phyloP scores from a whole-genome alignment of 2,329 filamentous ascomycete species.

The Cercospora sojina region DNA sequence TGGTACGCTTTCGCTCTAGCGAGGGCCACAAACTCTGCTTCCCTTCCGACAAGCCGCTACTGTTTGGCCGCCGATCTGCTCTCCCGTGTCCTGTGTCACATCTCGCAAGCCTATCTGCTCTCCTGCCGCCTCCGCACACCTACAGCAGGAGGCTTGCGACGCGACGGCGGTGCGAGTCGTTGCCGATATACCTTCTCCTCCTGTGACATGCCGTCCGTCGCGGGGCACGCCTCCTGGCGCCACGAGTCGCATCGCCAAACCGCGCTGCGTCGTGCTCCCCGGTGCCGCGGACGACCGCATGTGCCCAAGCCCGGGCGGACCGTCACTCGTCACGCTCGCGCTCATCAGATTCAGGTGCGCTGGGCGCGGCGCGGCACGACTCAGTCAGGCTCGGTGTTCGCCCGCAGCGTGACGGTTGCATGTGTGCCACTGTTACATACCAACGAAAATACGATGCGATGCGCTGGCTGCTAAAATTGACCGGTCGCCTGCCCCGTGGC shows the following conservation, averaged over 20 bases:
- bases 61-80: conserved; percentile 8
- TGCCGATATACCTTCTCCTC: neutral
- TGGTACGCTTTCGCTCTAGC: neutral
- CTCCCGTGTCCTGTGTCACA: conserved; percentile 12
- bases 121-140: conserved; percentile 10
- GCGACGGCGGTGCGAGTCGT: neutral
- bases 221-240: neutral
- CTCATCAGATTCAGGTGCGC: neutral
- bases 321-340: conserved; percentile 6
- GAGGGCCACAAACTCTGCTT: neutral
- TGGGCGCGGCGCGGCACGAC: neutral
- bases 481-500: neutral
- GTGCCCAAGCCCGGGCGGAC: conserved; percentile 8
- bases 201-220: neutral
- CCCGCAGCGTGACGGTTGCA: conserved; percentile 9
- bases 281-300: neutral
- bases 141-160: neutral
- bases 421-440: conserved; percentile 8
- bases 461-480: conserved; percentile 11
- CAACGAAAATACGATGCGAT: conserved; percentile 11
- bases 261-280: neutral
- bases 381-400: neutral
- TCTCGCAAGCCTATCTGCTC: conserved; percentile 15
- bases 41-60: conserved; percentile 9
- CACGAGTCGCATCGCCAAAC: neutral